Evolutionary conservation across 768 basidiomycete species (phyloP), one percentile per base, ranked within the genome.

Genomic region (Lentinula edodes): DNA sequence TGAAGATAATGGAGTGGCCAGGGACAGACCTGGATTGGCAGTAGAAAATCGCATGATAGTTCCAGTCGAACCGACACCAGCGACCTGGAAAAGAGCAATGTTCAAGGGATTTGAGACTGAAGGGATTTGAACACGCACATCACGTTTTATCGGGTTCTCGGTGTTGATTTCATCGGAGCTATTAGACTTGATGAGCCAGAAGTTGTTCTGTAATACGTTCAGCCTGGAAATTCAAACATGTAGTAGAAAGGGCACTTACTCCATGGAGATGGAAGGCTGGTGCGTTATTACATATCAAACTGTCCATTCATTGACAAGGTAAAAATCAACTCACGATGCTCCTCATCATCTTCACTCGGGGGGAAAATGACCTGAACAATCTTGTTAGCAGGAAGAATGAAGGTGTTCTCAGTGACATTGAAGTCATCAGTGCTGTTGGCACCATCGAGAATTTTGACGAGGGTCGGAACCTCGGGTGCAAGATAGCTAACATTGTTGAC

Each of bases 11-110:
- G 50, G 28, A 23, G 13, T 3, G 32, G 35, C 16, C 16, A 5
- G 45, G 12, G 6, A 45, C 65, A 60, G 48, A 60, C 83, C 86
- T 0, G 83, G 73, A 68, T 83, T 84, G 64, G 85, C 80, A 5
- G 85, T 85, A 6, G 71, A 66, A 74, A 84, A 86, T 9, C 84
- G 78, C 48, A 88, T 60, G 1, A 75, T 80, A 16, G 60, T 66
- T 15, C 67, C 67, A 2, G 62, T 64, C 8, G 50, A 34, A 43
- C 67, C 68, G 10, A 65, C 58, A n/a, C 54, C 67, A 16, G 64
- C 58, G 36, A 64, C 62, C 66, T 70, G 15, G n/a, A n/a, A 38
- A 18, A 18, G 4, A 20, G 13, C 43, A 23, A 56, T 36, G 20
- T 7, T 53, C 16, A 53, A 4, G 5, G 18, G 34, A 36, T 32